Percentiles rank a stretch among this genome's conserved stretches.
Evolutionary conservation across 441 rosid species (phyloP).

Genomic region (Euphorbia corollata): DNA sequence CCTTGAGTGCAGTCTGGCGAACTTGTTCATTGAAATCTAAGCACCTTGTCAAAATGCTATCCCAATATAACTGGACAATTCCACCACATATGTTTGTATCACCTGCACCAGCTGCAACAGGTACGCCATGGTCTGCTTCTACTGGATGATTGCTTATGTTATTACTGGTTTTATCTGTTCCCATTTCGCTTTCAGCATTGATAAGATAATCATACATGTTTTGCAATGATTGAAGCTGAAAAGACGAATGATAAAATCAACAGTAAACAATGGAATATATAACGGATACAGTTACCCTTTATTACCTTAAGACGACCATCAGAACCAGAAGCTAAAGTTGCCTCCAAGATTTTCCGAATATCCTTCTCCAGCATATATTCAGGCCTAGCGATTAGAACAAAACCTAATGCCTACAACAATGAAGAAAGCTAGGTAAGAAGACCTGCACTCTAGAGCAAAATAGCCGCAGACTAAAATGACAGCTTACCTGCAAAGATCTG

Average conservation of each 20-base stretch:
- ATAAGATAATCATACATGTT: slow-evolving; percentile 93
- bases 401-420: slow-evolving; percentile 83
- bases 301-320: slow-evolving; percentile 85
- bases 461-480: slow-evolving; percentile 12
- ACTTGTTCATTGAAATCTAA: slow-evolving; percentile 80
- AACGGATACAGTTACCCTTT: slow-evolving; percentile 4
- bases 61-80: slow-evolving; percentile 95
- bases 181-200: slow-evolving; percentile 94
- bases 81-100: slow-evolving; percentile 99
- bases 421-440: slow-evolving; percentile 19
- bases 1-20: slow-evolving; percentile 93
- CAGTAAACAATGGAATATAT: slow-evolving; percentile 8
- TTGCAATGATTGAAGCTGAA: slow-evolving; percentile 92
- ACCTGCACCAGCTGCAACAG: slow-evolving; percentile 99
- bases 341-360: slow-evolving; percentile 75
- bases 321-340: slow-evolving; percentile 64
- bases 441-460: slow-evolving; percentile 14
- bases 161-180: slow-evolving; percentile 46
- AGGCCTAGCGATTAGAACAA: slow-evolving; percentile 87
- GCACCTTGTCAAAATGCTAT: slow-evolving; percentile 79
- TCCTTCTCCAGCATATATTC: slow-evolving; percentile 96
- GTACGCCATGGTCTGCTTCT: slow-evolving; percentile 60
- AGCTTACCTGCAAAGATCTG: slow-evolving; percentile 89
- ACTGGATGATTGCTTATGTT: slow-evolving; percentile 31
- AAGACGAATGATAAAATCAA: slow-evolving; percentile 26